phyloP scores from a whole-genome alignment of 2,329 filamentous ascomycete genomes.

The Fusarium algeriense region DNA sequence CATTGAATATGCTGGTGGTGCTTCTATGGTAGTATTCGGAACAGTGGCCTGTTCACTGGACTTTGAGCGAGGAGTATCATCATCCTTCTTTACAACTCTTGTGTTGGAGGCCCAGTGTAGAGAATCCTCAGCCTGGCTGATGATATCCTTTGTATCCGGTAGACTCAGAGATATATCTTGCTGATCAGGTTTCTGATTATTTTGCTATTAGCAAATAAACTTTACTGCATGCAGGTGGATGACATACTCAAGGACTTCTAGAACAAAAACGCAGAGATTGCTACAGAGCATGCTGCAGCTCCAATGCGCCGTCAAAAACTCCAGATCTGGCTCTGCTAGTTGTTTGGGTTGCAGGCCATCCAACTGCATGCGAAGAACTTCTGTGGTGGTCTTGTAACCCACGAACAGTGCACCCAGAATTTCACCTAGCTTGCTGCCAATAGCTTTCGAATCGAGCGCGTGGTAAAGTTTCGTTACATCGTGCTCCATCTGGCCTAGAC shows the following conservation, averaged over 20 bases:
- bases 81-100: background rate
- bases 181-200: background rate
- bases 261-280: background rate
- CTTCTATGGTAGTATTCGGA: background rate
- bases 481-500: background rate
- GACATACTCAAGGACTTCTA: background rate
- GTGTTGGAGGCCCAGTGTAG: background rate
- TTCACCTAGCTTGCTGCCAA: background rate
- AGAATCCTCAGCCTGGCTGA: background rate
- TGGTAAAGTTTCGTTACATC: background rate
- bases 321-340: background rate
- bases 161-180: background rate
- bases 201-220: accelerated
- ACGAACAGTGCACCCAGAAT: background rate
- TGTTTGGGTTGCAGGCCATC: background rate
- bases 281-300: background rate
- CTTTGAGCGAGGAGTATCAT: background rate
- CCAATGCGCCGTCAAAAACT: background rate
- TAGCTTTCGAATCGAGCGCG: background rate
- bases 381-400: background rate
- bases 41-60: background rate
- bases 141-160: background rate
- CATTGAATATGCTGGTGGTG: background rate
- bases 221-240: too few relatives aligned
- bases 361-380: background rate